These are phyloP conservation scores for Alternaria rosae DNA, from an alignment of 2,329 filamentous ascomycete genomes.

Conservation along the genomic window DNA sequence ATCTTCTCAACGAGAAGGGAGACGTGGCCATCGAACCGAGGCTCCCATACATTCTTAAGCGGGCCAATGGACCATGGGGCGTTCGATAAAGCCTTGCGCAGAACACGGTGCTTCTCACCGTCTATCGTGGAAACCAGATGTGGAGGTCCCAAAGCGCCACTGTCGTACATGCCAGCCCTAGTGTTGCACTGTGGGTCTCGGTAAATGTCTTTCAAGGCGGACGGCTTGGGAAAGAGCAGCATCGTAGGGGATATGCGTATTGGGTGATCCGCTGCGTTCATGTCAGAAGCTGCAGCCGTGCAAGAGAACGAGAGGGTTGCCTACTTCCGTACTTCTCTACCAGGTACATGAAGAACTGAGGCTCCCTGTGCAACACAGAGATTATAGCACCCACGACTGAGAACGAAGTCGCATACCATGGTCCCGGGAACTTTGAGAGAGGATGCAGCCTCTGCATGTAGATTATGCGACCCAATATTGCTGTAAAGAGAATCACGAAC, in stretches of 20 bases:
- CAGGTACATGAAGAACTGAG: conserved; percentile 39
- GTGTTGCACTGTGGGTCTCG: conserved; percentile 49
- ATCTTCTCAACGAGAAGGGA: conserved; percentile 45
- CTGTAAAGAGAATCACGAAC: conserved; percentile 8
- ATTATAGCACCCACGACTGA: conserved; percentile 40
- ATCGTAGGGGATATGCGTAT: conserved; percentile 51
- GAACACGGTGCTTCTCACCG: conserved; percentile 41
- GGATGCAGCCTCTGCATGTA: conserved; percentile 54
- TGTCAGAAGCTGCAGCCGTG: not conserved
- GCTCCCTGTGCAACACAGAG: conserved; percentile 37
- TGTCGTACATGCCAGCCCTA: conserved; percentile 47
- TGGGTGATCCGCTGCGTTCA: conserved; percentile 34
- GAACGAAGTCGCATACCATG: conserved; percentile 49
- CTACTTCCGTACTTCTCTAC: conserved; percentile 40
- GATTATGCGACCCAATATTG: conserved; percentile 30
- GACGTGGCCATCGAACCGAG: conserved; percentile 48
- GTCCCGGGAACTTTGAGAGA: conserved; percentile 53
- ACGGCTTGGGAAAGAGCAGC: conserved; percentile 48
- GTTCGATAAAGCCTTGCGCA: conserved; percentile 50
- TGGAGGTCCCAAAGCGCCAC: conserved; percentile 47
- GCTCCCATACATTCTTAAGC: conserved; percentile 52
- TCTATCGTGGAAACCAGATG: conserved; percentile 46
- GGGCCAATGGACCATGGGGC: conserved; percentile 50
- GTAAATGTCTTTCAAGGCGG: conserved; percentile 52
- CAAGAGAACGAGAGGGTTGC: conserved; percentile 8